Evolutionary conservation across 108 stramenopile species (phyloP).

Genomic region (Bacterosira constricta): DNA sequence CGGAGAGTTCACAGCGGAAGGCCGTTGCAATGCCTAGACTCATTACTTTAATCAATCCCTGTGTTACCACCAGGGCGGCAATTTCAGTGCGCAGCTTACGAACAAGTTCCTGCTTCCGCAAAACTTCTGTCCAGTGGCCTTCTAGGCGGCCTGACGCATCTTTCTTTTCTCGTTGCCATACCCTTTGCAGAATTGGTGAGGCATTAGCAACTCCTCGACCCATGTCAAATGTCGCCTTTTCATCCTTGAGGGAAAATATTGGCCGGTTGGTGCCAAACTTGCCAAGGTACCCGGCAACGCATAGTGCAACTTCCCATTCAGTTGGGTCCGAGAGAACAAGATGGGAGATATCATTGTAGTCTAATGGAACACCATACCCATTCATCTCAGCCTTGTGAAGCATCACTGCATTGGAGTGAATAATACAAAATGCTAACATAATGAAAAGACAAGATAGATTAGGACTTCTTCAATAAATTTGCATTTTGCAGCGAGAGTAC

Average conservation of each 20-base stretch:
- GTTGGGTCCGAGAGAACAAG: constrained; percentile 31
- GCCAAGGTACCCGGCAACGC: constrained; percentile 17
- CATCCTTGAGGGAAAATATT: constrained; percentile 31
- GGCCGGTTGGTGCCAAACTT: constrained; percentile 10
- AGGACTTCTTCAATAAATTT: no score
- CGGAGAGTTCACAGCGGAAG: no score
- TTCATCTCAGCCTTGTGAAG: constrained; percentile 5
- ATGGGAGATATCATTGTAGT: constrained; percentile 24
- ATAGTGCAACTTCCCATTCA: constrained; percentile 32
- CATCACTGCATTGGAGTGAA: constrained; percentile 21
- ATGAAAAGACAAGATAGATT: no score
- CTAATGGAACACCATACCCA: constrained; percentile 26
- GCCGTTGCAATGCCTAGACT: no score
- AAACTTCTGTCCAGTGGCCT: constrained; percentile 42
- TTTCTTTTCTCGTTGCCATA: constrained; percentile 23
- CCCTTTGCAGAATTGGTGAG: constrained; percentile 11
- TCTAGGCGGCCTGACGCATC: constrained; percentile 18
- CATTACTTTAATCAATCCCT: no score
- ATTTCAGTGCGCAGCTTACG: not conserved
- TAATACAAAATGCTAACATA: constrained; percentile 20
- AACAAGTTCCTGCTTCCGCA: constrained; percentile 16
- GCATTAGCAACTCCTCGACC: constrained; percentile 4
- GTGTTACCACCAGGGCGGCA: not conserved
- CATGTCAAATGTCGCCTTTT: constrained; percentile 21
- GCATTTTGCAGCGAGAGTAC: no score